phyloP scores from a whole-genome alignment of 495 filamentous ascomycete species.

The Hypoxylon fuscum region DNA sequence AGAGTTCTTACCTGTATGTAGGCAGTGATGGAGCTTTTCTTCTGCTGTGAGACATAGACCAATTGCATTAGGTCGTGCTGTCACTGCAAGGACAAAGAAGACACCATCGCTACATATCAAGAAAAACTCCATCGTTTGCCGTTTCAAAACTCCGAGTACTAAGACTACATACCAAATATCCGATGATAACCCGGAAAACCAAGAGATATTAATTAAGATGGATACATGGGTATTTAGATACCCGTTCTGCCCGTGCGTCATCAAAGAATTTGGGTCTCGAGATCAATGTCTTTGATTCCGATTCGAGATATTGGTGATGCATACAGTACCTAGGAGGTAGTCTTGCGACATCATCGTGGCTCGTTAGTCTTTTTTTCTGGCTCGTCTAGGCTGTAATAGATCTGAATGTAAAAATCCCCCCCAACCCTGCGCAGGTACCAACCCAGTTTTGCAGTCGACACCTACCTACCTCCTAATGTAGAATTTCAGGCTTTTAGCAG shows the following conservation, averaged over 20 bases:
- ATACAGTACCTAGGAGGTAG: conserved; percentile 11
- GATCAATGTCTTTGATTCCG: conserved; percentile 5
- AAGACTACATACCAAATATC: conserved; percentile 8
- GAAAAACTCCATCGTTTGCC: conserved; percentile 26
- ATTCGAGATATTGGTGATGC: conserved; percentile 28
- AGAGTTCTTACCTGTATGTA: no score
- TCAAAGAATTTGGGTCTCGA: conserved; percentile 3
- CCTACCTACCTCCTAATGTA: no score
- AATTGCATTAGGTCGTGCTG: no score
- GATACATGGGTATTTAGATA: no score
- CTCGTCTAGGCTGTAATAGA: not conserved
- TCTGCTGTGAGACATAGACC: no score
- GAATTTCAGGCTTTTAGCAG: no score
- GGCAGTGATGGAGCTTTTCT: no score
- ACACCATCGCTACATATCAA: not conserved
- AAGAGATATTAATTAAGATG: not conserved
- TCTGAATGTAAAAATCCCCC: not conserved
- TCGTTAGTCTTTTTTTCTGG: not conserved
- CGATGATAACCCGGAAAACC: conserved; percentile 12
- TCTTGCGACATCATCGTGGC: conserved; percentile 32
- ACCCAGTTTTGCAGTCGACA: not conserved
- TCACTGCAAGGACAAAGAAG: no score
- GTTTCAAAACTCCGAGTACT: conserved; percentile 20
- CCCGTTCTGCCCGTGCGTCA: not conserved
- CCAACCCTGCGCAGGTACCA: conserved; percentile 17